Conservation (phyloP, 352 stramenopile species). For the Phytophthora uliginosa region DNA sequence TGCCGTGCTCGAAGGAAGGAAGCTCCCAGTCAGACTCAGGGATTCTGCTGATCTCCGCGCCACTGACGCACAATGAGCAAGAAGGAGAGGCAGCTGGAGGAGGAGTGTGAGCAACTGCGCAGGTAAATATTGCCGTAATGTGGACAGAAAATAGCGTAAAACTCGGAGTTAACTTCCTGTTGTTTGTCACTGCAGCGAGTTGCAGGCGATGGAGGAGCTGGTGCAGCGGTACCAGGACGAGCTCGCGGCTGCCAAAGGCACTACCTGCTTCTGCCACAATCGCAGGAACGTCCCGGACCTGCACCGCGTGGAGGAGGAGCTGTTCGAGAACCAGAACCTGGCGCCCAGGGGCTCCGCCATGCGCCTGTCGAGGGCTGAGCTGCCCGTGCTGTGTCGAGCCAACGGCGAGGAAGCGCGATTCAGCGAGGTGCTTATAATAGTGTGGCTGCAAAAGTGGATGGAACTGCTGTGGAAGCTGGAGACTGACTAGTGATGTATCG, state of each 20-base stretch:
- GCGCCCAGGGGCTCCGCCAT: constrained; percentile 39
- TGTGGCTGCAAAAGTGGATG: neutral
- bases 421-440: constrained; percentile 36
- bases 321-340: constrained; percentile 71
- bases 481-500: neutral
- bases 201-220: constrained; percentile 67
- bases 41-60: neutral
- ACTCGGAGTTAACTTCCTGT: neutral
- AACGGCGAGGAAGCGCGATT: constrained; percentile 52
- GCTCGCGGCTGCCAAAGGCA: constrained; percentile 24
- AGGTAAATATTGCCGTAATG: constrained; percentile 22
- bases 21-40: constrained; percentile 5
- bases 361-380: constrained; percentile 17
- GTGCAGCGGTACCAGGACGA: constrained; percentile 73
- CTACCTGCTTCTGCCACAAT: neutral
- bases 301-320: constrained; percentile 54
- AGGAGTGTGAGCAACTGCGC: constrained; percentile 45
- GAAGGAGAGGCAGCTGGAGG: constrained; percentile 47
- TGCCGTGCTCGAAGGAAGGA: constrained; percentile 1
- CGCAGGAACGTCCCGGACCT: constrained; percentile 24
- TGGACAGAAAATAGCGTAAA: neutral
- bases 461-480: neutral
- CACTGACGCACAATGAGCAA: constrained; percentile 23
- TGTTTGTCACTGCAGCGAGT: constrained; percentile 43
- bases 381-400: constrained; percentile 36